Percentiles rank a stretch among this genome's conserved stretches.
These are phyloP conservation scores for Solanum tacnaense DNA, from an alignment of 257 asterid species.

Conservation along the genomic window DNA sequence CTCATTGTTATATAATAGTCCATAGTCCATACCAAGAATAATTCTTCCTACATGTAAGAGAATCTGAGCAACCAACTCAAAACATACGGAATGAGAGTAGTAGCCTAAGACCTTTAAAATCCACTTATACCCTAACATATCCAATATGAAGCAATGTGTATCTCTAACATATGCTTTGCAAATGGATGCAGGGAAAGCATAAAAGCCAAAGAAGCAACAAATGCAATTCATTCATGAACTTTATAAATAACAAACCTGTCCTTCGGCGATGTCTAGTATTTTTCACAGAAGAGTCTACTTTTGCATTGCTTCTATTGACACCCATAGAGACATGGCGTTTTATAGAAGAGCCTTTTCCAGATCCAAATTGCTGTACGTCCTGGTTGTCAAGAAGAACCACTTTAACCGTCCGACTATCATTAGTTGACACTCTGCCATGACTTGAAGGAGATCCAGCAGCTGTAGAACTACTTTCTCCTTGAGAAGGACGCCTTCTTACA, in stretches of 20 bases:
- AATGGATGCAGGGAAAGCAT: neutral
- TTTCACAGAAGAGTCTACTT: slow-evolving; percentile 47
- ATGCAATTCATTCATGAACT: slow-evolving; percentile 1
- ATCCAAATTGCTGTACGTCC: slow-evolving; percentile 54
- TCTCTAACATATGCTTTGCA: neutral
- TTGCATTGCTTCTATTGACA: slow-evolving; percentile 41
- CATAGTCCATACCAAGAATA: neutral
- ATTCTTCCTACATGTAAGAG: neutral
- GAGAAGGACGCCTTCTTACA: slow-evolving; percentile 47
- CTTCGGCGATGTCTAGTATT: slow-evolving; percentile 56
- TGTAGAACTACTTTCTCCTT: slow-evolving; percentile 49
- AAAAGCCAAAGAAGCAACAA: neutral
- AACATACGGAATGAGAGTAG: neutral
- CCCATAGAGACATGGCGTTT: slow-evolving; percentile 59
- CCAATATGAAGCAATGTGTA: neutral
- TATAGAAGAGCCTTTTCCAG: slow-evolving; percentile 64
- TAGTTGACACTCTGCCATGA: slow-evolving; percentile 45
- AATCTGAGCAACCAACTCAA: neutral
- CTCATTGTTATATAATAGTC: neutral
- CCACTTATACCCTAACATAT: neutral
- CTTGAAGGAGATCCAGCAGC: slow-evolving; percentile 32
- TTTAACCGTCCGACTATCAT: slow-evolving; percentile 53
- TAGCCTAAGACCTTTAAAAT: neutral
- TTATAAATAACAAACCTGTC: slow-evolving; percentile 35
- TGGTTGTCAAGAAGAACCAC: slow-evolving; percentile 71